Percentiles rank a stretch among this genome's conserved stretches.
Evolutionary conservation across 73 alveolate genomes (phyloP).

Genomic region (Blepharisma japonicum): DNA sequence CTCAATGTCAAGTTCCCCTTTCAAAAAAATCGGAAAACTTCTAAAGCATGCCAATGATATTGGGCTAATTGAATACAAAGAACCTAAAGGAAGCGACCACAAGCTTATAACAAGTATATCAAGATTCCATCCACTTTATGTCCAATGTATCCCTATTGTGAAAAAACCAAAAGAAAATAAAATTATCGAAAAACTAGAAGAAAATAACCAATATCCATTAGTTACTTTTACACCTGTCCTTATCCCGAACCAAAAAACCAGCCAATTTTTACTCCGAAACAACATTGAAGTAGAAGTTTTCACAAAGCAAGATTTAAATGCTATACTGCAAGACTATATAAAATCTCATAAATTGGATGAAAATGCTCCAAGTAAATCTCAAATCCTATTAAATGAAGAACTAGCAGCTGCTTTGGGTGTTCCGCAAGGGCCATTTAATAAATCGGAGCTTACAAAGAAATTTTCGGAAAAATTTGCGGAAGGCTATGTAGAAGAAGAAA

Average conservation of each 20-base stretch:
- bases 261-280: not conserved
- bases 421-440: not conserved
- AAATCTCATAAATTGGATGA: not conserved
- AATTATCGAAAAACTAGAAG: not conserved
- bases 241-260: not conserved
- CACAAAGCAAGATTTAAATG: not conserved
- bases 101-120: not conserved
- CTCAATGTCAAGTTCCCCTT: not conserved
- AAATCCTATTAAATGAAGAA: not conserved
- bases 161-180: not conserved
- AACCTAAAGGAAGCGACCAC: slow-evolving; percentile 19
- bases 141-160: not conserved
- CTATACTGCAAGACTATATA: not conserved
- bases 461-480: not conserved
- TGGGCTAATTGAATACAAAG: not conserved
- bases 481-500: not conserved
- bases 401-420: not conserved
- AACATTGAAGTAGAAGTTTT: not conserved
- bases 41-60: slow-evolving; percentile 3
- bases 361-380: not conserved
- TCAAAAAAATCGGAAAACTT: slow-evolving; percentile 11
- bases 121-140: not conserved
- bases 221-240: slow-evolving; percentile 7
- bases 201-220: not conserved
- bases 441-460: not conserved